Evolutionary conservation across 805 yeast genomes (phyloP), one percentile per base, ranked within the genome.

Genomic region (Candida hungchunana): DNA sequence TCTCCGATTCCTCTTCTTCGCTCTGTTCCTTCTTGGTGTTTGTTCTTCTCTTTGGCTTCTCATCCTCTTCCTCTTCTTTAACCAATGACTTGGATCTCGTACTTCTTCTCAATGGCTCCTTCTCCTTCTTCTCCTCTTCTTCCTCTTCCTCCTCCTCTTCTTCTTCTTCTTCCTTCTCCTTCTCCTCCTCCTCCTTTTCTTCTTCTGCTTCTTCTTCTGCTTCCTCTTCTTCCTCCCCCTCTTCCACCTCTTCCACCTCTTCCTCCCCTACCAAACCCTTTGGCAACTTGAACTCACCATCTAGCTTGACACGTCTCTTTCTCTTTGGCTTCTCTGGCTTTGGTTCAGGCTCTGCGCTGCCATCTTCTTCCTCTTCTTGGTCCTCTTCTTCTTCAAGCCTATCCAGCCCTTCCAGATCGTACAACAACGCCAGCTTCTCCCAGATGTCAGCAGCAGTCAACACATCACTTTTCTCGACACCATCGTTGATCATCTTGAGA

Each of bases 391-490:
- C 63, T 39, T 74, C 87, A 16, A 79, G 43, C 18, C 65, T 70
- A 41, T 81, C 87, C 8, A 81, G 60, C 17, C 72, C 74, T 6
- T 68, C 64, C 33, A 83, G 58, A 47, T 83, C 69, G 51, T 81
- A 85, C 24, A 73, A 58, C 22, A 59, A 59, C 2, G 49, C 59
- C 18, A 85, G 63, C 50, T 75, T 78, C 18, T 60, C 67, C 81
- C 82, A 75, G 4, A 82, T 63, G 28, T 80, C 81, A 3, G 52
- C 50, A 0, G 72, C 67, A 2, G 75, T 64, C 26, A 58, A 40
- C 47, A n/a, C 5, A 2, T 62, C 43, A 56, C 63, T 48, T 48
- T 73, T 53, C 2, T 21, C 14, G 2, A 31, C 18, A 5, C 34
- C 47, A 10, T 31, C 34, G 25, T 48, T 54, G 28, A 51, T 15